Evolutionary conservation across 2,329 filamentous ascomycete genomes (phyloP).

Genomic region (Drechslera avenae): DNA sequence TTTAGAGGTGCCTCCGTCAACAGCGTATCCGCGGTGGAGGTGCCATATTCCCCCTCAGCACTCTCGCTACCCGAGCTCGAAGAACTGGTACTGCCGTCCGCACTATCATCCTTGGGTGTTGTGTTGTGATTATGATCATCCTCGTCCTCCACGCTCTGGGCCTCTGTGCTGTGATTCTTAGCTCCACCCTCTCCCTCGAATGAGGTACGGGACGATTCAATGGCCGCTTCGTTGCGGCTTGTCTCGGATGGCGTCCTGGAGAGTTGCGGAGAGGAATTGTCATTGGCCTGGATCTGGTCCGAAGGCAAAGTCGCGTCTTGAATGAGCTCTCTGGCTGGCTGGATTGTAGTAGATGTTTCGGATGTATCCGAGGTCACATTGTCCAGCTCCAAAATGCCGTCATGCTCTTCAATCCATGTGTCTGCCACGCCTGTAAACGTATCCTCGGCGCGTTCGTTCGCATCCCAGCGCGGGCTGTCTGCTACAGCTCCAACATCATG

Average conservation of each 20-base stretch:
- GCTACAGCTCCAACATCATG: background rate
- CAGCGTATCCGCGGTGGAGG: constrained; percentile 7
- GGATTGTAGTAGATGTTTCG: constrained; percentile 41
- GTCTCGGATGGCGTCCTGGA: constrained; percentile 46
- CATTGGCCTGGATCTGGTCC: constrained; percentile 24
- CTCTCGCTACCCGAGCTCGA: constrained; percentile 3
- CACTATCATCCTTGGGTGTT: background rate
- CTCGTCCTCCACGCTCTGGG: background rate
- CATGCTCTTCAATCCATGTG: constrained; percentile 18
- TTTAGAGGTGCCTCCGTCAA: constrained; percentile 1
- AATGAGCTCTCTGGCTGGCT: constrained; percentile 21
- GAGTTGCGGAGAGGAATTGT: constrained; percentile 40
- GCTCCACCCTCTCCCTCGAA: constrained; percentile 37
- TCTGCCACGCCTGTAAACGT: constrained; percentile 5
- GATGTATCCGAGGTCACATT: constrained; percentile 36
- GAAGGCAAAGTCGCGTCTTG: constrained; percentile 7
- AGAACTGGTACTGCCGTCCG: background rate
- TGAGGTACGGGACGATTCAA: constrained; percentile 46
- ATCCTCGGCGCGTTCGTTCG: background rate
- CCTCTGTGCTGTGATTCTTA: background rate
- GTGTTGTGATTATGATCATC: no score
- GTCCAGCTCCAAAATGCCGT: constrained; percentile 16
- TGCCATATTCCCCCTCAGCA: constrained; percentile 9
- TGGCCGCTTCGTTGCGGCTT: constrained; percentile 37
- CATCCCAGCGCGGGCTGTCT: constrained; percentile 12